Conservation (phyloP, 768 basidiomycete genomes). For the Termitomyces sp. region DNA sequence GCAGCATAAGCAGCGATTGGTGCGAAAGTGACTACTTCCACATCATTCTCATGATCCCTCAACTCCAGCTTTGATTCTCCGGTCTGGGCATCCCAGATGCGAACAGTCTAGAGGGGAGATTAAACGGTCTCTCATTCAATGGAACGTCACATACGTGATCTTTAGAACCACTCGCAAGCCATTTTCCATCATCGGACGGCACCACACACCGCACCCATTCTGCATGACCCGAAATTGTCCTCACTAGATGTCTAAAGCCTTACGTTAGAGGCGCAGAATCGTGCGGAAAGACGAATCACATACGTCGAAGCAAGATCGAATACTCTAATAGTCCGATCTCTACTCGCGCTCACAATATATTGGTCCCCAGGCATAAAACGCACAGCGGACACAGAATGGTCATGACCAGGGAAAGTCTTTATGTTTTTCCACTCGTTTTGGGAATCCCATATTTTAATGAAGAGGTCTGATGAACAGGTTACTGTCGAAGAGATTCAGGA, state of each 20-base stretch:
- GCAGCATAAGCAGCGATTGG: constrained; percentile 70
- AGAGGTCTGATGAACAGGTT: constrained; percentile 76
- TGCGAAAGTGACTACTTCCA: constrained; percentile 79
- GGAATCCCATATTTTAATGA: constrained; percentile 91
- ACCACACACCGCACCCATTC: constrained; percentile 79
- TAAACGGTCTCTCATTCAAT: not conserved
- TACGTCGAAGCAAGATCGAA: constrained; percentile 88
- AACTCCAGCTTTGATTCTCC: constrained; percentile 80
- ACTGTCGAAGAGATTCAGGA: constrained; percentile 26
- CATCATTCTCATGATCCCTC: constrained; percentile 82
- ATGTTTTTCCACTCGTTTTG: constrained; percentile 87
- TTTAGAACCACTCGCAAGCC: constrained; percentile 77
- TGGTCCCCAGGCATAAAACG: constrained; percentile 84
- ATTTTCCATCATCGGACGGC: constrained; percentile 66
- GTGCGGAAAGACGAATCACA: constrained; percentile 20
- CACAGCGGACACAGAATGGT: constrained; percentile 85
- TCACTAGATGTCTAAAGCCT: constrained; percentile 58
- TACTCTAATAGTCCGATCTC: constrained; percentile 80
- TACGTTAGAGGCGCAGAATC: not conserved
- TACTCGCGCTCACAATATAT: constrained; percentile 78
- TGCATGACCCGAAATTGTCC: constrained; percentile 70
- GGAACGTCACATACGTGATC: constrained; percentile 60
- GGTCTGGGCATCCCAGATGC: constrained; percentile 66
- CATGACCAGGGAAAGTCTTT: constrained; percentile 85
- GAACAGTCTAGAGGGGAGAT: constrained; percentile 52